Base-by-base conservation (phyloP, 495 filamentous ascomycete species). In the Xylaria telfairii region DNA sequence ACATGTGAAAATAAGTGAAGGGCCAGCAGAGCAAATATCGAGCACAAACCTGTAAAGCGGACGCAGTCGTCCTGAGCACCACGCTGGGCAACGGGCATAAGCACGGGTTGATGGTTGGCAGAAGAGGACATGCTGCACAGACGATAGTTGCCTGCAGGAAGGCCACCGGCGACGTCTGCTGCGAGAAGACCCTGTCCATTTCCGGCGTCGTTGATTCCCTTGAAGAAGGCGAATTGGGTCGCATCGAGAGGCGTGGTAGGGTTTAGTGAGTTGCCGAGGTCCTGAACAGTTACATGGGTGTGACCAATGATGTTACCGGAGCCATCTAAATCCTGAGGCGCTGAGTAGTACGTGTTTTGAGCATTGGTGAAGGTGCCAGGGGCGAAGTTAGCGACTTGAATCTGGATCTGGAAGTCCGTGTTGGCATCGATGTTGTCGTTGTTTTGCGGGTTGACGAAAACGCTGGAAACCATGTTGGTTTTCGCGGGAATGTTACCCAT, bases 51-150 rank as follows among this genome's bases (percentile, higher is more conserved):
- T 34, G 83, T 86, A 77, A 93, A 93, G 75, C 89, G 88, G 57
- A 83, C 84, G 79, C 91, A 93, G 74, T 93, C 91, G 73, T 93
- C 91, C 74, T 92, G 87, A 39, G 89, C 80, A 75, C 91, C 91
- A 78, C 91, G 88, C 80, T 92, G 91, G 65, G 91, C 91, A 57
- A 93, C 89, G 51, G 91, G 91, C 91, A 93, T 93, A 41, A 92
- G 76, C 15, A 92, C 91, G 61, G 91, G 91, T 80, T 93, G 91
- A 81, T 93, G 91, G 81, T 92, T 93, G 68, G 85, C 83, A n/a
- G 91, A 82, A 53, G 85, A 81, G 42, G 86, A 84, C 87, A 93
- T 89, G 70, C 91, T 91, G 84, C 91, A 93, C 41, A 92, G 86
- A 73, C 91, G 88, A 80, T 92, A 93, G 82, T 86, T 86, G 5